These are phyloP conservation scores for Fusarium pseudocircinatum DNA, from an alignment of 2,329 filamentous ascomycete genomes.

Conservation along the genomic window DNA sequence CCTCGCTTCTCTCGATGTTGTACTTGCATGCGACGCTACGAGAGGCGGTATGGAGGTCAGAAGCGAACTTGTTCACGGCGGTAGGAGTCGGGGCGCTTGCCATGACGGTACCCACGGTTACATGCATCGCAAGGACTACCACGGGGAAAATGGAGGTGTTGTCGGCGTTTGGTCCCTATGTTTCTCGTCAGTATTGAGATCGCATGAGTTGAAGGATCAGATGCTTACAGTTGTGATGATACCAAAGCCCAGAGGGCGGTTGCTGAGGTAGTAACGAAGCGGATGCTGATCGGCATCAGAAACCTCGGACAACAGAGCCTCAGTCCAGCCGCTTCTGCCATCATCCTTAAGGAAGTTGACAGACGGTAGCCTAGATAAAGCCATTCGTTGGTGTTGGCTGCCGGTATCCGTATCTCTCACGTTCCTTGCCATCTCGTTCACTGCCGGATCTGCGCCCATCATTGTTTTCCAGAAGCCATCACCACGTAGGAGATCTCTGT, in stretches of 20 bases:
- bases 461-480: not conserved
- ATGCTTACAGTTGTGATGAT: not conserved
- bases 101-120: not conserved
- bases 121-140: not conserved
- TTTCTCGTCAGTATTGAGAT: rapidly evolving
- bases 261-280: not conserved
- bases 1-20: rapidly evolving
- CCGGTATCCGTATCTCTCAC: rapidly evolving
- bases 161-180: rapidly evolving
- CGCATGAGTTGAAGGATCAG: rapidly evolving
- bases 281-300: not conserved
- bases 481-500: not conserved
- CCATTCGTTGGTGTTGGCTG: rapidly evolving
- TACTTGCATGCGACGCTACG: not conserved
- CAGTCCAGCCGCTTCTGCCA: not conserved
- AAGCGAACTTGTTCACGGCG: rapidly evolving
- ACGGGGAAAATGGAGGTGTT: rapidly evolving
- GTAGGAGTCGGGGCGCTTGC: not conserved
- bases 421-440: rapidly evolving
- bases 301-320: not conserved
- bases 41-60: not conserved
- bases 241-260: not conserved
- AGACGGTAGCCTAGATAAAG: not conserved
- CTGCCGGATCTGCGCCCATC: rapidly evolving
- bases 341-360: not conserved